Base-by-base conservation (phyloP, 176 grass and related monocot species). In the Aegilops speltoides region DNA sequence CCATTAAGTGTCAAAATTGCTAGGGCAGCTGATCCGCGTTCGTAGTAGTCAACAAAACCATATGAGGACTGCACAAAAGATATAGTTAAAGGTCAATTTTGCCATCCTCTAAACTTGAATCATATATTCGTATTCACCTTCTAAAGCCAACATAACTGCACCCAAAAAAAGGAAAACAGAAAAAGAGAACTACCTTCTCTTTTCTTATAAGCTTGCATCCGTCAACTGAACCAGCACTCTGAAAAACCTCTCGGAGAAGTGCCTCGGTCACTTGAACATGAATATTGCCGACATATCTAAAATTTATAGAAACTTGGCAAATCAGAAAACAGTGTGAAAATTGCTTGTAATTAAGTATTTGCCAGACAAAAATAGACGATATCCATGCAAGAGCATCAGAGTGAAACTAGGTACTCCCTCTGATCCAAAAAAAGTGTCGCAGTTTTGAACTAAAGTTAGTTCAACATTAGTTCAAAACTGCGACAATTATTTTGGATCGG, bases 21-120 rank as follows among this genome's bases (percentile, higher is more conserved):
- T 89, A 94, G 77, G 46, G 92, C 91, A 87, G 94, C 92, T 64
- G 94, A 94, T 88, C 88, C 84, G 26, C 90, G 90, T 41, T 97
- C 94, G 85, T 90, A 97, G 62, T 97, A 97, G 76, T 97, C 94
- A 94, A 97, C 94, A 94, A 97, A 97, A 73, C 94, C 94, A 92
- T 85, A 97, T 22, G 94, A 94, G 52, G 92, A 94, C 94, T 97
- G 90, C 74, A 94, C 29, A 41, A 76, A 57, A 33, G 11, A 79
- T 67, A 79, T 64, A 32, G 12, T 24, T 2, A 41, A 23, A 77
- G 29, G 43, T 84, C 63, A 90, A 82, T 83, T 10, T 36, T 78
- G 26, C 23, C 7, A 78, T 77, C 26, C 37, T 83, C 31, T 14
- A 62, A 61, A 83, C 15, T 43, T 25, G 50, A 54, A 54, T 54